Base-by-base conservation (phyloP, 1,284 basidiomycete species). In the Boletus sp. region DNA sequence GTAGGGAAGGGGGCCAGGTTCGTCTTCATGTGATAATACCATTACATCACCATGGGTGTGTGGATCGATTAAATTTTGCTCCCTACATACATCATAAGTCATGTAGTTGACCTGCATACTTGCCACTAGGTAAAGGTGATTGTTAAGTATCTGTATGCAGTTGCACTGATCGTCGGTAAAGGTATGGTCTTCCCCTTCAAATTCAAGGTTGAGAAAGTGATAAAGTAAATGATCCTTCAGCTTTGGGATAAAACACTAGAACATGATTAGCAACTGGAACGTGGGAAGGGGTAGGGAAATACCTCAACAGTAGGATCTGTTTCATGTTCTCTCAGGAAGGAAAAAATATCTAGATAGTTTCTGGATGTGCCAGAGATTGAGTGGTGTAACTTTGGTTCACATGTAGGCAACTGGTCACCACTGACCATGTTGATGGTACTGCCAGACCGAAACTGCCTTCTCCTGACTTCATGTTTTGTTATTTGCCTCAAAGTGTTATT, bases 41-140 rank as follows among this genome's bases (percentile, higher is more conserved):
- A 81, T 79, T 27, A 81, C 60, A 8, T 71, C 33, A 25, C 25
- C 16, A 23, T 52, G 50, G 11, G 35, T 52, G 11, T 23, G 23
- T 0, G 74, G 76, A 53, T 79, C 81, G 55, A 83, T 64, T 2
- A 67, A 68, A 57, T 83, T 80, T 55, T 78, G 76, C 11, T 67
- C 68, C 6, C 74, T 70, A 1, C 70, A 69, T 19, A 80, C 55
- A 55, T 83, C 75, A 59, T 83, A 83, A 2, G 78, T 80, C 0
- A 78, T 82, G 62, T 79, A 82, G 55, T 82, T 80, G 56, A 82
- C 56, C 0, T 67, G 66, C n/a, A 78, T 47, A 0, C 64, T 64
- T 25, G 73, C 70, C 56, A 76, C 71, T 0, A 48, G 50, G 59
- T 77, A 80, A 0, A 82, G 66, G 4, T 48, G 37, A 38, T 75